phyloP scores from a whole-genome alignment of 176 grass and related monocot species.

The Panicum miliaceum region DNA sequence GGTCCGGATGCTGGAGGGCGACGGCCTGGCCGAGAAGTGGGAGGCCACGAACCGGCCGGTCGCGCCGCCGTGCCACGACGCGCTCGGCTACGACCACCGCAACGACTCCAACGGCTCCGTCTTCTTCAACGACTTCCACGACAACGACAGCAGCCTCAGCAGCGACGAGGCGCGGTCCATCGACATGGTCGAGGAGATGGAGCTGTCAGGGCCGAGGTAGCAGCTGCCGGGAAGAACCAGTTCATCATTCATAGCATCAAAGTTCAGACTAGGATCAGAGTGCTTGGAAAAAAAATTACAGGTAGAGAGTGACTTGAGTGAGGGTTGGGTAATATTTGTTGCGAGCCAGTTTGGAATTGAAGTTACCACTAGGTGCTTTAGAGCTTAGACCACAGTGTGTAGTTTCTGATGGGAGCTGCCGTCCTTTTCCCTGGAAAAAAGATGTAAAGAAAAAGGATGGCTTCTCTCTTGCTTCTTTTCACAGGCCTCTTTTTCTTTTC shows the following conservation, averaged over 20 bases:
- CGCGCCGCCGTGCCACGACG: not conserved
- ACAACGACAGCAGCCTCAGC: conserved; percentile 59
- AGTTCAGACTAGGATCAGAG: not conserved
- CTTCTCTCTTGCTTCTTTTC: conserved; percentile 49
- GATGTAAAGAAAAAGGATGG: conserved; percentile 57
- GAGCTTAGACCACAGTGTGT: conserved; percentile 47
- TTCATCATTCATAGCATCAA: not conserved
- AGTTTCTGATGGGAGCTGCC: conserved; percentile 38
- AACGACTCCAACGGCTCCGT: conserved; percentile 53
- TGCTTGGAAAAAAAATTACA: not conserved
- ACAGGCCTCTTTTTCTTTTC: conserved; percentile 44
- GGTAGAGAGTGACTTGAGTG: not conserved
- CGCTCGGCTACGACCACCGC: conserved; percentile 39
- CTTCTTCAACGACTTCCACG: conserved; percentile 61
- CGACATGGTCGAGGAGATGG: conserved; percentile 78
- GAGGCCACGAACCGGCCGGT: conserved; percentile 54
- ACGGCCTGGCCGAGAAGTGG: conserved; percentile 83
- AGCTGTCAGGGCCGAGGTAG: conserved; percentile 81
- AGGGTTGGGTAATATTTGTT: conserved; percentile 40
- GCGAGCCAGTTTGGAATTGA: conserved; percentile 38
- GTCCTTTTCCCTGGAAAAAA: conserved; percentile 40
- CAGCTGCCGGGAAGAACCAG: not conserved
- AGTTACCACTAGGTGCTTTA: conserved; percentile 35
- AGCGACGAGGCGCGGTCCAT: conserved; percentile 56
- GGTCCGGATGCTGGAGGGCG: conserved; percentile 79